A percentile compares a stretch with the other conserved stretches of the same genome.
These are phyloP conservation scores for Ceratonia siliqua DNA, from an alignment of 306 rosid species.

Conservation along the genomic window DNA sequence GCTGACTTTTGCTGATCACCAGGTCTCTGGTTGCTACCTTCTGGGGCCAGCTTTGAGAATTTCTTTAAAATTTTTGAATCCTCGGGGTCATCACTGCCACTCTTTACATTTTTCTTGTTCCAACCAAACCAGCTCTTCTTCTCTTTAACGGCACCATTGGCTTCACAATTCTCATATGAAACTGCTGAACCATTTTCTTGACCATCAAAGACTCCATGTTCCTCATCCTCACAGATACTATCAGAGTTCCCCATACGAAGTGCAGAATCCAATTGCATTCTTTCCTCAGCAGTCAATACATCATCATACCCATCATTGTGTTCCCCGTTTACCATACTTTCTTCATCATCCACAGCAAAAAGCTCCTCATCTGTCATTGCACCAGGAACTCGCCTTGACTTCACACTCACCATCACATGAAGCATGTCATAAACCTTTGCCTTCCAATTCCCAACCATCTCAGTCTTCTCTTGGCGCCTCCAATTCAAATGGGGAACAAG, in stretches of 20 bases:
- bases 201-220: conserved; percentile 53
- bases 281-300: conserved; percentile 93
- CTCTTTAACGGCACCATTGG: conserved; percentile 76
- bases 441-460: conserved; percentile 97
- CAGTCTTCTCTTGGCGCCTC: conserved; percentile 99
- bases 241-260: conserved; percentile 83
- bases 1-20: conserved; percentile 71
- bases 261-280: conserved; percentile 91
- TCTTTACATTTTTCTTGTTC: conserved; percentile 80
- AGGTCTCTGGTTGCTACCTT: conserved; percentile 69
- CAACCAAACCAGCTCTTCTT: conserved; percentile 99
- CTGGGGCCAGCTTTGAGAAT: conserved; percentile 69
- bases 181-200: conserved; percentile 73
- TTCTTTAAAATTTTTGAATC: conserved; percentile 76
- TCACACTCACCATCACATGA: conserved; percentile 96
- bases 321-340: conserved; percentile 71
- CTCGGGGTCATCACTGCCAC: conserved; percentile 64
- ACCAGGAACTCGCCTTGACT: conserved; percentile 97
- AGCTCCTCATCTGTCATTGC: conserved; percentile 99
- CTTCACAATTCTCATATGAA: conserved; percentile 63
- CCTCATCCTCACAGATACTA: conserved; percentile 74
- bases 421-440: conserved; percentile 98
- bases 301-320: conserved; percentile 89
- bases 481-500: conserved; percentile 91
- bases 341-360: conserved; percentile 88